Base-by-base conservation (phyloP, 805 yeast species). In the Candida multigemmis region DNA sequence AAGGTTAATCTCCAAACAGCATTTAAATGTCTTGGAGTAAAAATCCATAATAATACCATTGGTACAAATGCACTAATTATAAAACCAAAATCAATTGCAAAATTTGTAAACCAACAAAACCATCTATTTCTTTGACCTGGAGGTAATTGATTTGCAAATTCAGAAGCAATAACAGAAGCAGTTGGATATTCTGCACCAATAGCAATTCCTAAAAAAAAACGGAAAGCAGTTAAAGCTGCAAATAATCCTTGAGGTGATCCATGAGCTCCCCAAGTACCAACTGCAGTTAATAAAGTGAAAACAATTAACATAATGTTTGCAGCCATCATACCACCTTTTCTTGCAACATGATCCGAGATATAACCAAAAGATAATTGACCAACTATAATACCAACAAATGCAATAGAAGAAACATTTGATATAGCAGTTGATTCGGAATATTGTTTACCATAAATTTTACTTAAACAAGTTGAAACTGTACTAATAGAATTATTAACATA, bases 161-260 rank as follows among this genome's bases (percentile, higher is more conserved):
- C 96, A 16, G 96, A 86, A 40, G 93, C 84, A 19, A 94, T 93
- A 12, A 87, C 89, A 6, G 94, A 79, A 23, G 95, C 87, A 9
- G 93, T 79, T 24, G 96, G 95, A 48, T 87, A 87, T 56, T 87
- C 97, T 25, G 93, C 87, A 42, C 97, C 97, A 41, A 89, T 82
- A 44, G 87, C 93, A 37, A 84, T 63, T 57, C 97, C 97, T 26
- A 87, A 59, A 55, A 87, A 77, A 53, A 83, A 83, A 52, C 97
- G 70, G 51, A 79, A 84, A 7, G 77, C 79, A 7, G 94, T 83
- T 29, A 87, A 56, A 12, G 91, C 89, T 10, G 85, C 77, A 35
- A 89, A 72, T 62, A 87, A 68, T 21, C 96, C 95, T 26, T 69
- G 62, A 3, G 83, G 69, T 19, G 74, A 58, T 24, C 77, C 77